A percentile compares a stretch with the other conserved stretches of the same genome.
Conservation (phyloP, 495 filamentous ascomycete genomes). For the Talaromyces stipitatus region DNA sequence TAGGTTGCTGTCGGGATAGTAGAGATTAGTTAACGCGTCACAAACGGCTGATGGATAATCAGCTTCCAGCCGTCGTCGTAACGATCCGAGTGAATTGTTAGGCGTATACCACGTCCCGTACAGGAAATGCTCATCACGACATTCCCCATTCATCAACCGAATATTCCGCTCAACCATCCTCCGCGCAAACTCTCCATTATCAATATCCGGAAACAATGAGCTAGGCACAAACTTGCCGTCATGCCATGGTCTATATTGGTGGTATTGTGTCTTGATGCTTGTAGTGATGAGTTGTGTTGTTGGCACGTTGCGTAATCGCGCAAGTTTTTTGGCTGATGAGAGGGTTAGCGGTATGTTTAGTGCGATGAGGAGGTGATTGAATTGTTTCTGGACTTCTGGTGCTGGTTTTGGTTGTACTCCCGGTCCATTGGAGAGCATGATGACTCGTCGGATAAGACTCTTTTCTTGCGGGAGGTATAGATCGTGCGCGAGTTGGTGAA, state of each 20-base stretch:
- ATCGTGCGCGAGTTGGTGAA: conserved; percentile 52
- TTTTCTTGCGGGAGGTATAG: conserved; percentile 32
- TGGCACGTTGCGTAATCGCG: conserved; percentile 32
- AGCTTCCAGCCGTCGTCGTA: conserved; percentile 40
- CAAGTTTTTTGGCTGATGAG: conserved; percentile 33
- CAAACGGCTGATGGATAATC: conserved; percentile 43
- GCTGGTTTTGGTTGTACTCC: conserved; percentile 45
- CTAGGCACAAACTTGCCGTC: conserved; percentile 40
- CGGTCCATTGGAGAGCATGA: conserved; percentile 50
- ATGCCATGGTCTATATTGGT: conserved; percentile 49
- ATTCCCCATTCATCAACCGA: conserved; percentile 48
- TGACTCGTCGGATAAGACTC: conserved; percentile 36
- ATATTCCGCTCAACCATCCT: conserved; percentile 34
- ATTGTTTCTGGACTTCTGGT: conserved; percentile 41
- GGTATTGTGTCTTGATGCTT: conserved; percentile 25
- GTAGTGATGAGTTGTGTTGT: conserved; percentile 31
- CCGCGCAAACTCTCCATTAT: conserved; percentile 39
- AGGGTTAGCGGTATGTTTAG: conserved; percentile 38
- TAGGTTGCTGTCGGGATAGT: conserved; percentile 31
- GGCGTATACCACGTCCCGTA: conserved; percentile 40
- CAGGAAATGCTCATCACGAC: conserved; percentile 43
- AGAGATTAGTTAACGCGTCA: conserved; percentile 31
- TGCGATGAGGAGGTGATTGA: conserved; percentile 43
- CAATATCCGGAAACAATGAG: conserved; percentile 37
- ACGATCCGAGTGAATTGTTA: conserved; percentile 19